A percentile compares a stretch with the other conserved stretches of the same genome.
Evolutionary conservation across 2,329 filamentous ascomycete genomes (phyloP).

Genomic region (Neurospora sp.): DNA sequence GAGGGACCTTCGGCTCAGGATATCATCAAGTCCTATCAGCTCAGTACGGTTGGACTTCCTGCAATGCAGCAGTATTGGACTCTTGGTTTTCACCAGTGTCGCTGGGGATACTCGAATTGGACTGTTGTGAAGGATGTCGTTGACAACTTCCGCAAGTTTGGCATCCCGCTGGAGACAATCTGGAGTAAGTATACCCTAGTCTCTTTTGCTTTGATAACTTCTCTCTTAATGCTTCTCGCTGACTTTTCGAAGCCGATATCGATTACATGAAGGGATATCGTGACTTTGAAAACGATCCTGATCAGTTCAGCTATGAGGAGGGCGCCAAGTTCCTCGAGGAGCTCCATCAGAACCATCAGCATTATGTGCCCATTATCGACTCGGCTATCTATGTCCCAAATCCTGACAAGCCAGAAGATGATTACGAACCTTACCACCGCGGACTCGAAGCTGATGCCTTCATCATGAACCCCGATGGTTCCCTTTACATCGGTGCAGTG

Average conservation of each 20-base stretch:
- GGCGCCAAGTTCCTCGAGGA: slow-evolving; percentile 50
- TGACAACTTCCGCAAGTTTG: slow-evolving; percentile 51
- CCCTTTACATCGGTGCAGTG: slow-evolving; percentile 50
- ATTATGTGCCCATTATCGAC: slow-evolving; percentile 69
- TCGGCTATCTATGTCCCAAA: slow-evolving; percentile 61
- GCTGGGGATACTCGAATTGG: slow-evolving; percentile 75
- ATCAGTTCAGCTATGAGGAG: slow-evolving; percentile 44
- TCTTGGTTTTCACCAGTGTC: slow-evolving; percentile 74
- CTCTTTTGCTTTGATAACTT: too few species aligned
- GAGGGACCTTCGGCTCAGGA: slow-evolving; percentile 59
- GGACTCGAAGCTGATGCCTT: slow-evolving; percentile 46
- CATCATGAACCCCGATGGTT: slow-evolving; percentile 48
- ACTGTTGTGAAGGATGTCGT: slow-evolving; percentile 55
- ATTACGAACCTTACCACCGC: slow-evolving; percentile 50
- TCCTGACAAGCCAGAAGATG: slow-evolving; percentile 56
- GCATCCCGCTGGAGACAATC: slow-evolving; percentile 64
- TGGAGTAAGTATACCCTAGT: slow-evolving; percentile 37
- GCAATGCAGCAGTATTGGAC: slow-evolving; percentile 75
- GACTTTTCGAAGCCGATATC: slow-evolving; percentile 47
- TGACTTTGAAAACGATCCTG: slow-evolving; percentile 52
- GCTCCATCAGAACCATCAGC: slow-evolving; percentile 54
- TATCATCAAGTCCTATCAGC: slow-evolving; percentile 62
- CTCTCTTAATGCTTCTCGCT: not conserved
- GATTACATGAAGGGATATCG: slow-evolving; percentile 58
- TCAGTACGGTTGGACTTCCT: slow-evolving; percentile 56